phyloP scores from a whole-genome alignment of 1,139 yeast species.

The Suhomyces anneliseae region DNA sequence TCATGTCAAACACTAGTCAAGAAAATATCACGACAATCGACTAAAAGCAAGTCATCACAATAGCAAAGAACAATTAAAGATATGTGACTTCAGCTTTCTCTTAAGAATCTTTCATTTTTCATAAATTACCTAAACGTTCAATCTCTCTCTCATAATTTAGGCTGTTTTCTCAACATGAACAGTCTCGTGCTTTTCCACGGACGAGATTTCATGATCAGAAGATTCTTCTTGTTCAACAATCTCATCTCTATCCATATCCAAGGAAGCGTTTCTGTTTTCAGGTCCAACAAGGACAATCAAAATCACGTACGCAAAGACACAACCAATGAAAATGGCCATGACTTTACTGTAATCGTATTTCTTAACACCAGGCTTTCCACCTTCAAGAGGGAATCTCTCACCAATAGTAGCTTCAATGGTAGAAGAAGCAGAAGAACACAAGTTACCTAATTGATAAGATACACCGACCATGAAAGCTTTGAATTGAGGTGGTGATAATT shows the following conservation, averaged over 20 bases:
- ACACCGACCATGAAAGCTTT: slow-evolving; percentile 73
- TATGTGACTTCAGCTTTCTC: no score
- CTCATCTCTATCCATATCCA: slow-evolving; percentile 19
- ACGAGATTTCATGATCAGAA: neutral
- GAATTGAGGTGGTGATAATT: slow-evolving; percentile 72
- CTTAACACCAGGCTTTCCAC: slow-evolving; percentile 5
- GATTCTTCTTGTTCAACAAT: slow-evolving; percentile 11
- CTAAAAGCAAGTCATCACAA: no score
- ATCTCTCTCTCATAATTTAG: no score
- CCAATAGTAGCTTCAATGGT: slow-evolving; percentile 81
- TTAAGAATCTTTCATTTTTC: no score
- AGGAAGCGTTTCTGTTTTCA: slow-evolving; percentile 53
- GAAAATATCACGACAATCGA: no score
- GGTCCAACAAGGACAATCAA: slow-evolving; percentile 69
- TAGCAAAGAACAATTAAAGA: no score
- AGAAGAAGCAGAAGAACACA: slow-evolving; percentile 79
- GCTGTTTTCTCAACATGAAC: neutral
- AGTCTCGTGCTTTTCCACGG: neutral
- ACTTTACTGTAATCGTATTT: slow-evolving; percentile 44
- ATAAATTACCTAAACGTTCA: no score
- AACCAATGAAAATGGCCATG: slow-evolving; percentile 82
- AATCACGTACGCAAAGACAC: slow-evolving; percentile 66
- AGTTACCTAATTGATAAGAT: slow-evolving; percentile 80
- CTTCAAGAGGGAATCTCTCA: slow-evolving; percentile 45
- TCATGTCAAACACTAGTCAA: no score